Base-by-base conservation (phyloP, 179 eudicot species). In the Silene coronaria region DNA sequence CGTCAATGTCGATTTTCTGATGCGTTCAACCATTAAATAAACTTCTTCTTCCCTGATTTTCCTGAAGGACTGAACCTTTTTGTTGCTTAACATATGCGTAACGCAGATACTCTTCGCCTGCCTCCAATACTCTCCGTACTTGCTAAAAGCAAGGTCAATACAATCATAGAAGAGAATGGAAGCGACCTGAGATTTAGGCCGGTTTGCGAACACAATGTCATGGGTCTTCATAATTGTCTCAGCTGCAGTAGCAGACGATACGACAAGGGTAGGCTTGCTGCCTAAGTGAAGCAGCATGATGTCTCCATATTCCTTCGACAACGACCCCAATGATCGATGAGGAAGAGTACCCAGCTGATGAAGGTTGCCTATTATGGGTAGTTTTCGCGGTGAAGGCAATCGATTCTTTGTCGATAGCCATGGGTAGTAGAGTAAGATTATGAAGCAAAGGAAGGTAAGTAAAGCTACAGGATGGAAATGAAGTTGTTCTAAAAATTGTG, bases 331-430 rank as follows among this genome's bases (percentile, higher is more conserved):
- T 6, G 90, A 82, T 9, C 86, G 82, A 68, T 88, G 91, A 46
- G 84, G 87, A 17, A 53, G 38, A 8, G 17, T 13, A 24, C 85
- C 82, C 0, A 84, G 66, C 23, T 86, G 86, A 77, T 84, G 86
- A 64, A 88, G 78, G 80, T 88, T 84, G 12, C 91, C 91, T 28
- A 87, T 30, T 7, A 85, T 73, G 11, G 89, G 91, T 24, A 84
- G 84, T 76, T 72, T 86, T 73, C 75, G 67, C 0, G 89, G 91
- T 0, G 91, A 86, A 24, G 88, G 90, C 48, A 84, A 85, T 38
- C n/a, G 26, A 26, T 61, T 10, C 3, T 7, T 63, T 32, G 19
- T 4, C 6, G 2, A 12, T 14, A 64, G 66, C 73, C 72, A 62
- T 65, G 70, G 80, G 77, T 61, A 28, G 77, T 61, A 28, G 2